A percentile compares a stretch with the other conserved stretches of the same genome.
Evolutionary conservation across 2,329 filamentous ascomycete genomes (phyloP).

Genomic region (Aspergillus puulaauensis): DNA sequence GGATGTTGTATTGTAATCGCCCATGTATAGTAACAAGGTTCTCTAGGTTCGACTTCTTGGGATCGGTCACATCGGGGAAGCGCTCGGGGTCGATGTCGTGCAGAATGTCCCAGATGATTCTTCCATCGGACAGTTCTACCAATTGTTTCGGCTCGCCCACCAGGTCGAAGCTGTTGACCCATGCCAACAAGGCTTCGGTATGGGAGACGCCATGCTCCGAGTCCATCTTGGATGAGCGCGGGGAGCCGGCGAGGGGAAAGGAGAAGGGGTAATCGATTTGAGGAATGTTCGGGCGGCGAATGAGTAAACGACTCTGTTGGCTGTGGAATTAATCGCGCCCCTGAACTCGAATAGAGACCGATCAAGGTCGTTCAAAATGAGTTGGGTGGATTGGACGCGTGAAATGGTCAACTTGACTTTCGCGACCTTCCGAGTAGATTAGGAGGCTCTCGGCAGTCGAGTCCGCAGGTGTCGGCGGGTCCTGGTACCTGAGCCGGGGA

Average conservation of each 20-base stretch:
- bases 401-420: background rate
- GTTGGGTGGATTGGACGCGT: conserved; percentile 3
- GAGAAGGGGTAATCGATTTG: conserved; percentile 8
- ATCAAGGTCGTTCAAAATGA: background rate
- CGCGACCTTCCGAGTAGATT: conserved; percentile 4
- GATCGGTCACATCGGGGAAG: conserved; percentile 48
- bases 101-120: conserved; percentile 48
- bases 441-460: conserved; percentile 1
- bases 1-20: conserved; percentile 37
- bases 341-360: background rate
- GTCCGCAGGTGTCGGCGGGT: background rate
- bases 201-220: conserved; percentile 47
- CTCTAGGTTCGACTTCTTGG: conserved; percentile 50
- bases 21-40: background rate
- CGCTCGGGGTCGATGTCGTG: conserved; percentile 50
- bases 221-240: conserved; percentile 36
- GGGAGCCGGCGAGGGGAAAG: conserved; percentile 4
- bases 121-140: conserved; percentile 46
- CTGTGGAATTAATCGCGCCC: conserved; percentile 3
- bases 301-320: background rate
- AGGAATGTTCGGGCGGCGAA: conserved; percentile 23
- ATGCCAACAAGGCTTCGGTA: conserved; percentile 47
- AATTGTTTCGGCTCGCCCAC: conserved; percentile 40
- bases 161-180: conserved; percentile 48
- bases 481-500: background rate